Conservation (phyloP, 805 yeast genomes). For the Sugiyamaella boreocaroliniensis region DNA sequence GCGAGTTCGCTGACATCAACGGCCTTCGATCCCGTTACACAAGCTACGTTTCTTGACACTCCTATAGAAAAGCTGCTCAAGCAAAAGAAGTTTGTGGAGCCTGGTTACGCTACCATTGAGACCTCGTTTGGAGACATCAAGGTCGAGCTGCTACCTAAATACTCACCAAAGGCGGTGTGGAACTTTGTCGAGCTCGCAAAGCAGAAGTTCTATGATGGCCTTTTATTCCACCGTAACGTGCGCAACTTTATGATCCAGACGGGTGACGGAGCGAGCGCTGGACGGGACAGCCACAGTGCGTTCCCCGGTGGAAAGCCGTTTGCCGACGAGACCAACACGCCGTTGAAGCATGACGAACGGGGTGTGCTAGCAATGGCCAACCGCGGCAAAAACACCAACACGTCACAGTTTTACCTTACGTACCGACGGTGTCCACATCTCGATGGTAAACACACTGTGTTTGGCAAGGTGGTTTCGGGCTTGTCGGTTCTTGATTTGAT, state of each 20-base stretch:
- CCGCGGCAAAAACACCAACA: slow-evolving; percentile 89
- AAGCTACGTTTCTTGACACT: slow-evolving; percentile 18
- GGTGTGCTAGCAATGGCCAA: slow-evolving; percentile 88
- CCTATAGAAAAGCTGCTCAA: slow-evolving; percentile 24
- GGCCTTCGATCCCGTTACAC: slow-evolving; percentile 24
- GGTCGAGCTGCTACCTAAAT: slow-evolving; percentile 21
- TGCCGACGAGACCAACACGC: slow-evolving; percentile 28
- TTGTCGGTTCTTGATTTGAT: slow-evolving; percentile 44
- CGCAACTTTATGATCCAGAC: slow-evolving; percentile 32
- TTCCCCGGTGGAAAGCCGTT: slow-evolving; percentile 40
- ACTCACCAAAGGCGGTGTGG: slow-evolving; percentile 27
- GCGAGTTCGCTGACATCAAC: slow-evolving; percentile 30
- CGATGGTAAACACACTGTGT: slow-evolving; percentile 66
- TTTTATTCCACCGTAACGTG: slow-evolving; percentile 28
- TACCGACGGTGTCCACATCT: slow-evolving; percentile 58
- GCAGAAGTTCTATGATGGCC: slow-evolving; percentile 29
- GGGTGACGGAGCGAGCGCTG: slow-evolving; percentile 33
- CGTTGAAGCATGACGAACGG: slow-evolving; percentile 64
- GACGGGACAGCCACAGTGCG: slow-evolving; percentile 45
- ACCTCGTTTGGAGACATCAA: slow-evolving; percentile 24
- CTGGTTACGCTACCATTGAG: slow-evolving; percentile 26
- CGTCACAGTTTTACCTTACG: slow-evolving; percentile 85
- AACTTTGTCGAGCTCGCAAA: slow-evolving; percentile 27
- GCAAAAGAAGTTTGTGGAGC: slow-evolving; percentile 23
- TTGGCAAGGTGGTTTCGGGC: slow-evolving; percentile 53